These are phyloP conservation scores for Candida sakaeoensis DNA, from an alignment of 805 yeast genomes.

Conservation along the genomic window DNA sequence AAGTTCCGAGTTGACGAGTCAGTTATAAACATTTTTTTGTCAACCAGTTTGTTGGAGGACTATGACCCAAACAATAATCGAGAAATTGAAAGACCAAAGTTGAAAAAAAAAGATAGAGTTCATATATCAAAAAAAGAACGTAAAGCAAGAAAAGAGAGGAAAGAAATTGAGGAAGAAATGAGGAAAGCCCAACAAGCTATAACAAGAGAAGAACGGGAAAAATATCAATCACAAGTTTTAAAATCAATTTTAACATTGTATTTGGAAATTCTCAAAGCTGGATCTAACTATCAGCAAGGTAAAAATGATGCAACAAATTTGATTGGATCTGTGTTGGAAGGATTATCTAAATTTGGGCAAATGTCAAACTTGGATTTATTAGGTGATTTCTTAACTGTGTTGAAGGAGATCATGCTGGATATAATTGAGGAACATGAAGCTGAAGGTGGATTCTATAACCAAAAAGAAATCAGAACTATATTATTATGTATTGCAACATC, in stretches of 20 bases:
- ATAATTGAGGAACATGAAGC: slow-evolving; percentile 42
- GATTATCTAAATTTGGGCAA: slow-evolving; percentile 84
- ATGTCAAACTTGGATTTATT: slow-evolving; percentile 88
- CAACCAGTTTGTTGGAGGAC: slow-evolving; percentile 62
- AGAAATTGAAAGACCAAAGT: slow-evolving; percentile 40
- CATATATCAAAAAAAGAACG: slow-evolving; percentile 88
- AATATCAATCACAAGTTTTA: slow-evolving; percentile 78
- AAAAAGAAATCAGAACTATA: slow-evolving; percentile 61
- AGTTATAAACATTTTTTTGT: slow-evolving; percentile 67
- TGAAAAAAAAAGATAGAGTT: slow-evolving; percentile 83
- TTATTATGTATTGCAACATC: slow-evolving; percentile 85
- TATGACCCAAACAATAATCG: slow-evolving; percentile 61
- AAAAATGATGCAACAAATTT: slow-evolving; percentile 50
- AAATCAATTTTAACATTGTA: slow-evolving; percentile 70
- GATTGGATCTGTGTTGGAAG: slow-evolving; percentile 87
- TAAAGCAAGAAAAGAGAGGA: slow-evolving; percentile 82
- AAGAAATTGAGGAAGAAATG: slow-evolving; percentile 85
- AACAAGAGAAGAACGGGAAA: slow-evolving; percentile 82
- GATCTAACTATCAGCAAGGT: slow-evolving; percentile 26
- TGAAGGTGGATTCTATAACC: slow-evolving; percentile 28
- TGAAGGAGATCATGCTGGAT: slow-evolving; percentile 72
- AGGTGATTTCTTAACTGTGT: slow-evolving; percentile 88
- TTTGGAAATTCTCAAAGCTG: slow-evolving; percentile 64
- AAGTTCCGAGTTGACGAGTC: slow-evolving; percentile 81
- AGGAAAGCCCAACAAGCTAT: slow-evolving; percentile 82